Conservation (phyloP, 169 alveolate species). For the Amoebophrya sp. region DNA sequence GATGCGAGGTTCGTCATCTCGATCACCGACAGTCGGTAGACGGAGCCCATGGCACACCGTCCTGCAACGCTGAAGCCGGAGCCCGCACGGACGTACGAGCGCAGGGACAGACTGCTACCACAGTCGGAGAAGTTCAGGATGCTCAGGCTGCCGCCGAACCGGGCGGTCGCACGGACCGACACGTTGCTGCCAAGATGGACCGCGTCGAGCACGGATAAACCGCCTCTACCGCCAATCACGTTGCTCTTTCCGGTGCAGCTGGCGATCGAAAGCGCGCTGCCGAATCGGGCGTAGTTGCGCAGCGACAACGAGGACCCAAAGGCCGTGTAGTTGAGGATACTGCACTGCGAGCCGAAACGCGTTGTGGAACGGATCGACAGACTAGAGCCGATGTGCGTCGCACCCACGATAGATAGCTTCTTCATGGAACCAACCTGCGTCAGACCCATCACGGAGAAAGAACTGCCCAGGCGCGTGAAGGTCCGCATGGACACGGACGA, state of each 20-base stretch:
- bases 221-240: neutral
- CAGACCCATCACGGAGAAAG: neutral
- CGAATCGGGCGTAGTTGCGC: constrained; percentile 19
- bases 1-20: neutral
- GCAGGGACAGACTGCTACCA: neutral
- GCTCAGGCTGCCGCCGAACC: neutral
- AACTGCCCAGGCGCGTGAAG: constrained; percentile 9
- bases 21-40: neutral
- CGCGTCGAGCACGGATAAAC: neutral
- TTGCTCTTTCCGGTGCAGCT: neutral
- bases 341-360: neutral
- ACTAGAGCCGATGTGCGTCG: neutral
- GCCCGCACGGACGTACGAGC: constrained; percentile 16
- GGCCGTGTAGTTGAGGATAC: neutral
- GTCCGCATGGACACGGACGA: neutral
- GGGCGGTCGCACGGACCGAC: neutral
- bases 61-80: neutral
- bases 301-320: neutral
- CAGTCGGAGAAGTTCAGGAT: neutral
- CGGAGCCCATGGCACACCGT: neutral
- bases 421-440: neutral
- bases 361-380: neutral
- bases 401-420: neutral
- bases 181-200: neutral
- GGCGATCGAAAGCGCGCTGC: neutral